Conservation (phyloP, 2,329 filamentous ascomycete species). For the Cladophialophora chaetospira region DNA sequence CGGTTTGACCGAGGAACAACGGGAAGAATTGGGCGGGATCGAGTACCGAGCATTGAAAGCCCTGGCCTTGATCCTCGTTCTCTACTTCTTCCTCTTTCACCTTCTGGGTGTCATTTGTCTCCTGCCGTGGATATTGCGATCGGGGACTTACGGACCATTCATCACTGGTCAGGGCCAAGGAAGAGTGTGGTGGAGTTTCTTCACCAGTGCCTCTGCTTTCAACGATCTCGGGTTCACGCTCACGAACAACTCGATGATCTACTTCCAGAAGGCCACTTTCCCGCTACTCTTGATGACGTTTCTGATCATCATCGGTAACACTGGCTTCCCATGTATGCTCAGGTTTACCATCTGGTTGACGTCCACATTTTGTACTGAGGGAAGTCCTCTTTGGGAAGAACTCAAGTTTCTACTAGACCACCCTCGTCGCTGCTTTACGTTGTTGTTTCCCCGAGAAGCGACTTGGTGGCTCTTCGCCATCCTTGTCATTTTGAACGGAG, state of each 20-base stretch:
- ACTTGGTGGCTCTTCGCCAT: constrained; percentile 97
- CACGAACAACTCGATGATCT: constrained; percentile 85
- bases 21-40: constrained; percentile 93
- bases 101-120: constrained; percentile 72
- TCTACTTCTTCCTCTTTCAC: constrained; percentile 83
- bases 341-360: constrained; percentile 86
- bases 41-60: constrained; percentile 93
- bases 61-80: constrained; percentile 72
- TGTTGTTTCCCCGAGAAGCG: constrained; percentile 84
- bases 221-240: constrained; percentile 94
- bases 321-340: constrained; percentile 57
- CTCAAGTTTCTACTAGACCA: constrained; percentile 89
- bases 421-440: constrained; percentile 90
- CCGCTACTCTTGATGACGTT: constrained; percentile 45
- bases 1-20: constrained; percentile 82
- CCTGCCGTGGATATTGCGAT: constrained; percentile 76
- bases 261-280: constrained; percentile 49
- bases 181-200: constrained; percentile 87
- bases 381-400: constrained; percentile 81
- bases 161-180: constrained; percentile 65
- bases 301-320: constrained; percentile 44
- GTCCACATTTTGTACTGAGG: constrained; percentile 66
- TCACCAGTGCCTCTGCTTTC: constrained; percentile 83
- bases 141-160: constrained; percentile 62
- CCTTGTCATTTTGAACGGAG: constrained; percentile 74